Evolutionary conservation across 257 asterid genomes (phyloP), one percentile per base, ranked within the genome.

Genomic region (Salvia rosmarinus): DNA sequence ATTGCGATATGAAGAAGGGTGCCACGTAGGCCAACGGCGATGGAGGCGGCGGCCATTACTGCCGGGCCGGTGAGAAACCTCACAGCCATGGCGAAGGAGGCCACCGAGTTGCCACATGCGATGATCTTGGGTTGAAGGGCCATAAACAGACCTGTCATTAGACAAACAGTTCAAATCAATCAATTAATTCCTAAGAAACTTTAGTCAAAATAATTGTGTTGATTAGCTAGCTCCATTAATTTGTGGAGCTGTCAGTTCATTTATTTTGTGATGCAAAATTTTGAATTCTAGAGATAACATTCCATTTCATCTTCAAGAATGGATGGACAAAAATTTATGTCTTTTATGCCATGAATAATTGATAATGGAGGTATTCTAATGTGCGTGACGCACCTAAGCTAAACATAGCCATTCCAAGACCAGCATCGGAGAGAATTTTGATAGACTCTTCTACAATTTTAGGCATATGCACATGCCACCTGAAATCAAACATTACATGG

Each of bases 341-440:
- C n/a, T n/a, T n/a, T n/a, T n/a, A n/a, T n/a, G n/a, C 51, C 16
- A 10, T 16, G 13, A 61, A 37, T 57, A 40, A 30, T 44, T 54
- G 25, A 9, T 32, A 40, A 25, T n/a, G 20, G 14, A 3, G 39
- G 14, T 28, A 1, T 19, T 3, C 57, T 60, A 72, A 49, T 17
- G 11, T n/a, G 25, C 46, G 9, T 9, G 12, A 82, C 84, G 58
- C 47, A 91, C 99, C 97, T 78, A 91, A 83, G 79, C 98, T 91
- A 79, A 91, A 94, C 99, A 94, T 94, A 39, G 97, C 97, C 99
- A 91, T 94, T 69, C 99, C 99, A 60, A 94, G 98, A 17, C 99
- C 99, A 64, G 99, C 98, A 75, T 94, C 91, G 0, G 98, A 94
- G 37, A 94, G 85, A 44, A 94, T 89, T 12, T 90, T 62, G 77